These are phyloP conservation scores for Hyparrhenia diplandra DNA, from an alignment of 176 grass and related monocot species.

Conservation along the genomic window DNA sequence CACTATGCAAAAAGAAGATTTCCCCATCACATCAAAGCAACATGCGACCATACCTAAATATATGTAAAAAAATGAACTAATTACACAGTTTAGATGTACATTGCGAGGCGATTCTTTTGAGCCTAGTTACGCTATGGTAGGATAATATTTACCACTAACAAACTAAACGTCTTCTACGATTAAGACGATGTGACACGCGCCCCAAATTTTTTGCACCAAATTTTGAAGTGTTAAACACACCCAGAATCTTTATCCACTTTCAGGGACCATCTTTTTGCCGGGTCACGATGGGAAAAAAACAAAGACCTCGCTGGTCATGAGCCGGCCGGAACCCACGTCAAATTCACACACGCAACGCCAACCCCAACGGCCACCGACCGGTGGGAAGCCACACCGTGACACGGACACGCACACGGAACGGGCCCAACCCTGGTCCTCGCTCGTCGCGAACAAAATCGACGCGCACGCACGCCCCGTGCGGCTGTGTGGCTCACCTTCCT, in stretches of 20 bases:
- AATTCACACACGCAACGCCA: conserved; percentile 17
- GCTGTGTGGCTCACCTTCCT: conserved; percentile 42
- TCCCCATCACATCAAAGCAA: too few relatives aligned
- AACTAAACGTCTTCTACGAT: too few relatives aligned
- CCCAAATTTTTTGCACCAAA: too few relatives aligned
- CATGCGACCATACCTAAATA: too few relatives aligned
- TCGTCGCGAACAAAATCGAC: conserved; percentile 9
- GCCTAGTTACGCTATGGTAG: too few relatives aligned
- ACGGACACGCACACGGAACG: neutral
- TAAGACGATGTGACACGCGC: too few relatives aligned
- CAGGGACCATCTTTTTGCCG: neutral
- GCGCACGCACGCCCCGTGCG: neutral
- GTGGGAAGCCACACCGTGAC: neutral
- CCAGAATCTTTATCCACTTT: neutral
- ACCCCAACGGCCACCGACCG: conserved; percentile 25
- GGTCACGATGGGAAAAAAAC: neutral
- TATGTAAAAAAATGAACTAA: too few relatives aligned
- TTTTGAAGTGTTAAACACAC: too few relatives aligned
- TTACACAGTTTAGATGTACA: too few relatives aligned
- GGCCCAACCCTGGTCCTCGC: neutral
- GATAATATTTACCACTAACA: too few relatives aligned
- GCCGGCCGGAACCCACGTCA: neutral
- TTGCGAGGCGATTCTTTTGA: too few relatives aligned
- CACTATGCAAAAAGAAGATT: too few relatives aligned
- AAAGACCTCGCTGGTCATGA: neutral